phyloP scores from a whole-genome alignment of 148 eudicot species.

The Polygonum maritimum region DNA sequence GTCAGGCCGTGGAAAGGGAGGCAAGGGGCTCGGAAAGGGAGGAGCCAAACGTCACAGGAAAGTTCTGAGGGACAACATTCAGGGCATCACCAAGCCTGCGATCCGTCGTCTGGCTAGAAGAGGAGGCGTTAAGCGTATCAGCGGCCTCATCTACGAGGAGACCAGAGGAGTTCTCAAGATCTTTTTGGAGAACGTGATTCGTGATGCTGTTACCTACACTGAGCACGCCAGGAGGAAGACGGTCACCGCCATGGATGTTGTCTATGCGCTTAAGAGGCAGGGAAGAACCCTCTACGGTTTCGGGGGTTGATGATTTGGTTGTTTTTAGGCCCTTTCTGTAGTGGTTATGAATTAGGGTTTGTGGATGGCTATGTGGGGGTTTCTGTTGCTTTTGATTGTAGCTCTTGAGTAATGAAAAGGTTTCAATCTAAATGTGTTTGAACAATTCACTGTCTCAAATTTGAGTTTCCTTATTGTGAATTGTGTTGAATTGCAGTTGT shows the following conservation, averaged over 20 bases:
- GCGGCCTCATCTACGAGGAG: conserved; percentile 42
- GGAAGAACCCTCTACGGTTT: conserved; percentile 40
- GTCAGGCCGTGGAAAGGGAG: conserved; percentile 57
- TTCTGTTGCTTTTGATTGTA: background rate
- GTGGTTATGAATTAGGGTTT: background rate
- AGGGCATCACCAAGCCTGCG: conserved; percentile 44
- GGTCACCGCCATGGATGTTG: conserved; percentile 45
- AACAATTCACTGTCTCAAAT: background rate
- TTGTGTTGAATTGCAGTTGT: background rate
- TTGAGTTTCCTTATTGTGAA: background rate
- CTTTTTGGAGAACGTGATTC: conserved; percentile 41
- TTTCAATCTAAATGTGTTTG: background rate
- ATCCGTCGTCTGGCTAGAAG: conserved; percentile 41
- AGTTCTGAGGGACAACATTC: conserved; percentile 40
- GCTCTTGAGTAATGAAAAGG: background rate
- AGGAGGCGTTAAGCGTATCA: conserved; percentile 47
- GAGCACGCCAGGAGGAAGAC: conserved; percentile 44
- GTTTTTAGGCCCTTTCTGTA: background rate
- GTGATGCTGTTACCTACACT: conserved; percentile 50
- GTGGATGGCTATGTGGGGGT: background rate
- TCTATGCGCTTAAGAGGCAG: conserved; percentile 38
- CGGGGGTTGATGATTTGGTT: conserved; percentile 18
- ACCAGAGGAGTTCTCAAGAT: conserved; percentile 47
- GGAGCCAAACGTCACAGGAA: conserved; percentile 48
- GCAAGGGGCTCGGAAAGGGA: conserved; percentile 49